These are phyloP conservation scores for Neofusicoccum sp. DNA, from an alignment of 2,329 filamentous ascomycete species.

Conservation along the genomic window DNA sequence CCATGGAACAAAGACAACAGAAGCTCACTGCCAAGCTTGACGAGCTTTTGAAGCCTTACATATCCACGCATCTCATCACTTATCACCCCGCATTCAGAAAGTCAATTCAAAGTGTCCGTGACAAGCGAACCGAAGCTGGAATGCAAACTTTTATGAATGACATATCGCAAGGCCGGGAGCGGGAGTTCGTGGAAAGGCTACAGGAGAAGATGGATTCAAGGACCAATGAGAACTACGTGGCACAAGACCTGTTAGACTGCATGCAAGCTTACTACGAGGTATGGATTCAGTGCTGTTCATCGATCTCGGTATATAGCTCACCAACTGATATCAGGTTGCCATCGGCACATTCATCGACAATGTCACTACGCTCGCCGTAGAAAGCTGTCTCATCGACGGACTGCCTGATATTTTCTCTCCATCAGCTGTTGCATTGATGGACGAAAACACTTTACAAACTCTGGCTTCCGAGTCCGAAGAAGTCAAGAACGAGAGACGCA, in stretches of 20 bases:
- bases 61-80: slow-evolving; percentile 53
- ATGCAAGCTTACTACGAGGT: slow-evolving; percentile 54
- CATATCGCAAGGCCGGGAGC: neutral
- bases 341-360: slow-evolving; percentile 50
- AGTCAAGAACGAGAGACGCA: neutral
- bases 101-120: slow-evolving; percentile 27
- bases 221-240: neutral
- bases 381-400: slow-evolving; percentile 41
- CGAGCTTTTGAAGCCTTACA: slow-evolving; percentile 51
- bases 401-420: slow-evolving; percentile 47
- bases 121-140: neutral
- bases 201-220: neutral
- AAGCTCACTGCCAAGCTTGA: slow-evolving; percentile 45
- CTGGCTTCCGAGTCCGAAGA: slow-evolving; percentile 31
- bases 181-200: neutral
- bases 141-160: neutral
- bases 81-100: slow-evolving; percentile 53
- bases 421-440: slow-evolving; percentile 34
- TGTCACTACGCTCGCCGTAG: slow-evolving; percentile 47
- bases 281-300: neutral
- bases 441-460: slow-evolving; percentile 27
- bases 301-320: neutral
- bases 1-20: slow-evolving; percentile 42
- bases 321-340: slow-evolving; percentile 42
- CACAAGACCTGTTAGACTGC: slow-evolving; percentile 38